phyloP scores from a whole-genome alignment of 208 protist genomes.

The Endotrypanum monterogeii region DNA sequence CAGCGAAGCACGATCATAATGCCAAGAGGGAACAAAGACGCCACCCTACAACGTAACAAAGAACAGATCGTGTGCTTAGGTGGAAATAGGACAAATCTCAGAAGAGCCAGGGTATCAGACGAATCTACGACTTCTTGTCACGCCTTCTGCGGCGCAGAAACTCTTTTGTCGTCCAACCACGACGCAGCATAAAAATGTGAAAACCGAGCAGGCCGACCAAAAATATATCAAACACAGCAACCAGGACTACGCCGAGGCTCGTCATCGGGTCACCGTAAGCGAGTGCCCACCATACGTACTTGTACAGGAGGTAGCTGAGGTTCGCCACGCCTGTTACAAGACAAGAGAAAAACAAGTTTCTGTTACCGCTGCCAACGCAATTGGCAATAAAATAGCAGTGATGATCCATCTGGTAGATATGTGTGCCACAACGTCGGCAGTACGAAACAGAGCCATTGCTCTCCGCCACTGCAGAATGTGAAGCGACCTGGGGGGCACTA shows the following conservation, averaged over 20 bases:
- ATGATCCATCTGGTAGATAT: conserved; percentile 54
- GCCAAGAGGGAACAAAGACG: neutral
- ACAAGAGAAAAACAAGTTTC: conserved; percentile 39
- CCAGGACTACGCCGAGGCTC: conserved; percentile 43
- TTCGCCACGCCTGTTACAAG: conserved; percentile 42
- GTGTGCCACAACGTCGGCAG: conserved; percentile 27
- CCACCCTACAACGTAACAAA: neutral
- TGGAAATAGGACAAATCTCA: neutral
- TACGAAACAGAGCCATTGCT: neutral
- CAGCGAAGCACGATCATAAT: neutral
- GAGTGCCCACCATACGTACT: conserved; percentile 41
- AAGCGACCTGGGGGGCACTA: conserved; percentile 42
- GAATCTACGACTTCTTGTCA: conserved; percentile 5
- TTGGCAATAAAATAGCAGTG: conserved; percentile 77
- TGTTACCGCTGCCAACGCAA: conserved; percentile 49
- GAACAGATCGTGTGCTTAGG: neutral
- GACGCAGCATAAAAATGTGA: conserved; percentile 28
- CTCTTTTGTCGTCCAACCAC: conserved; percentile 36
- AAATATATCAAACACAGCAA: conserved; percentile 30
- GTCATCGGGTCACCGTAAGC: conserved; percentile 25
- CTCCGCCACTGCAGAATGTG: conserved; percentile 39
- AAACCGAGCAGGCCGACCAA: conserved; percentile 36
- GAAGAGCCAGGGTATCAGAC: conserved; percentile 1
- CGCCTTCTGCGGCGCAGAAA: conserved; percentile 27
- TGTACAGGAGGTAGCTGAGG: conserved; percentile 50